Percentiles rank a stretch among this genome's conserved stretches.
These are phyloP conservation scores for Carallia pectinifolia DNA, from an alignment of 345 rosid species.

Conservation along the genomic window DNA sequence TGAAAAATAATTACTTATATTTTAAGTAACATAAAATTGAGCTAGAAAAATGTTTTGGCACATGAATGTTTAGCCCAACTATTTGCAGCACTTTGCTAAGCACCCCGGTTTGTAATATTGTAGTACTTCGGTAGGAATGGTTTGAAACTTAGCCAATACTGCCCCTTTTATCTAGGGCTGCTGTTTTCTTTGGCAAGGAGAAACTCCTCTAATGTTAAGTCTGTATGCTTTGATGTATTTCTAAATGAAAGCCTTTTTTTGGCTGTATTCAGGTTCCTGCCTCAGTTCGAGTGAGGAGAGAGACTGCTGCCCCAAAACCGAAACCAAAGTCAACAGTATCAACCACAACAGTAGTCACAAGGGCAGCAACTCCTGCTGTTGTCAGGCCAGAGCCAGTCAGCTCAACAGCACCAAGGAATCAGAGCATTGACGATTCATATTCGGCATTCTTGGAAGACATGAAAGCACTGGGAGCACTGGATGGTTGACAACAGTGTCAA, in stretches of 20 bases:
- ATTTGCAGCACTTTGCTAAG: too few relatives aligned
- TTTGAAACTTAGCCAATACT: background rate
- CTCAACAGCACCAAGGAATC: slow-evolving; percentile 50
- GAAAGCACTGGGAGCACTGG: slow-evolving; percentile 99
- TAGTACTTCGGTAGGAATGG: background rate
- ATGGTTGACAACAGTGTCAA: slow-evolving; percentile 39
- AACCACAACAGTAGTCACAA: slow-evolving; percentile 24
- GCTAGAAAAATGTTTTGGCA: too few relatives aligned
- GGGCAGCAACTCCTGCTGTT: slow-evolving; percentile 43
- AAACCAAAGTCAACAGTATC: slow-evolving; percentile 54
- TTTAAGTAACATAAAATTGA: too few relatives aligned
- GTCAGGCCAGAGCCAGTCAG: slow-evolving; percentile 46
- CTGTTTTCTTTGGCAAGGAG: background rate
- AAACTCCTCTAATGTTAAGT: background rate
- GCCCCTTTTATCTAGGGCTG: background rate
- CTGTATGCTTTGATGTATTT: background rate
- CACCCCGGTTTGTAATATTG: background rate
- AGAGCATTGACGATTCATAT: slow-evolving; percentile 88
- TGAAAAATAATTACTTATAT: background rate
- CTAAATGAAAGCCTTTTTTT: background rate
- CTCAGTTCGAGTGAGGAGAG: slow-evolving; percentile 92
- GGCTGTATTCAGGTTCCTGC: slow-evolving; percentile 74
- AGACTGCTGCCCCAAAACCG: slow-evolving; percentile 56
- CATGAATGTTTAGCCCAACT: too few relatives aligned
- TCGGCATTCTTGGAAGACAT: slow-evolving; percentile 89